phyloP scores from a whole-genome alignment of 768 basidiomycete genomes.

The Lactarius deliciosus region DNA sequence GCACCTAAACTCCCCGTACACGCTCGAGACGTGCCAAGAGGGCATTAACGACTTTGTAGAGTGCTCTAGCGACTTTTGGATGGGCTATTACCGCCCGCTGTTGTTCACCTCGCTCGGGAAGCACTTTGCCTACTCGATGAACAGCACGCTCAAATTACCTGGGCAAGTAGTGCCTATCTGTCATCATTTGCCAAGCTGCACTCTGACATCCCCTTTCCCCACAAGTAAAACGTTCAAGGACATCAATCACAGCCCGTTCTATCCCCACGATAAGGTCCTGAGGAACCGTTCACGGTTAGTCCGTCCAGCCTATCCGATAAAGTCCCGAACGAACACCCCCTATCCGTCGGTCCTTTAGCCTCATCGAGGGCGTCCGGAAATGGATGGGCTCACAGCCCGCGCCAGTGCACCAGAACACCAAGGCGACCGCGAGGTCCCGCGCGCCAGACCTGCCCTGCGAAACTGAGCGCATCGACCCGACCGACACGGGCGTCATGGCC shows the following conservation, averaged over 20 bases:
- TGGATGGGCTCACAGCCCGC: constrained; percentile 67
- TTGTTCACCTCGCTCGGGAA: constrained; percentile 83
- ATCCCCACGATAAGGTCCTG: constrained; percentile 46
- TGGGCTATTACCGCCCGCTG: constrained; percentile 83
- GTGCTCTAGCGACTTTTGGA: constrained; percentile 74
- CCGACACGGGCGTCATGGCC: constrained; percentile 24
- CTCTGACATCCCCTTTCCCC: too few relatives aligned
- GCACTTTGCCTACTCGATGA: constrained; percentile 93
- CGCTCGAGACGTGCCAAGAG: constrained; percentile 59
- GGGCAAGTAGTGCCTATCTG: constrained; percentile 51
- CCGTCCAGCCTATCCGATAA: not conserved
- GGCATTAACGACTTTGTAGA: constrained; percentile 62
- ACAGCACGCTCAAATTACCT: constrained; percentile 78
- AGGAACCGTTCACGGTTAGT: constrained; percentile 42
- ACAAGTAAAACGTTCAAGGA: constrained; percentile 67
- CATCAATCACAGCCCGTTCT: constrained; percentile 74
- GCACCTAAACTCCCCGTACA: constrained; percentile 67
- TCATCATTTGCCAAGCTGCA: too few relatives aligned
- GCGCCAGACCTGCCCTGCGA: constrained; percentile 15
- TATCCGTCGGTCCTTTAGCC: constrained; percentile 39
- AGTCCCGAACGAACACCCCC: too few relatives aligned
- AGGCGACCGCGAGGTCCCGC: constrained; percentile 2
- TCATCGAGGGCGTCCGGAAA: constrained; percentile 75
- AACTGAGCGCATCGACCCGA: constrained; percentile 20
- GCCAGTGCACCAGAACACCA: not conserved